Percentiles rank a stretch among this genome's conserved stretches.
Evolutionary conservation across 1,284 basidiomycete genomes (phyloP).

Genomic region (Cryptococcus sp.): DNA sequence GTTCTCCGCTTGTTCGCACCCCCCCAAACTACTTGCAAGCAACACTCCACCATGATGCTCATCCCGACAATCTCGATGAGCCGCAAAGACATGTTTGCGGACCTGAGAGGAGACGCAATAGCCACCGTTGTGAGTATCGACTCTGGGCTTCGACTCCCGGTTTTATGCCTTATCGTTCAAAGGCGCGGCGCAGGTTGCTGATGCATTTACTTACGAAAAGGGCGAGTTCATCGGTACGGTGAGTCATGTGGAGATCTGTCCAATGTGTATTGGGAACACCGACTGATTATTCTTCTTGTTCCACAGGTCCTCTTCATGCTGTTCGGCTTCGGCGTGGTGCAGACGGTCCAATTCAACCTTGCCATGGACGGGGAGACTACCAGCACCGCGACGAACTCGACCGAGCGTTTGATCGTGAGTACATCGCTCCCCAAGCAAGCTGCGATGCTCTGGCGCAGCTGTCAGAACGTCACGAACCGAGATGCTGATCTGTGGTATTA

Average conservation of each 20-base stretch:
- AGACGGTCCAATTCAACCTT: no score
- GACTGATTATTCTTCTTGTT: no score
- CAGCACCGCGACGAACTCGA: no score
- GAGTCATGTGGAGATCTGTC: conserved; percentile 1
- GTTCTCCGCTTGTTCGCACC: no score
- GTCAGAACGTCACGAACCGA: conserved; percentile 29
- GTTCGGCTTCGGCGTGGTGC: conserved; percentile 29
- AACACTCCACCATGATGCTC: no score
- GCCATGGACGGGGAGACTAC: no score
- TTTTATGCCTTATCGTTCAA: not conserved
- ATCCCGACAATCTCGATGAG: no score
- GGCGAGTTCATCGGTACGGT: conserved; percentile 36
- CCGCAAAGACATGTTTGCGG: conserved; percentile 17
- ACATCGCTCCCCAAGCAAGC: not conserved
- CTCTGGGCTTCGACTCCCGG: no score
- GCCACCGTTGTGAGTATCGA: conserved; percentile 25
- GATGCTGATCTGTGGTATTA: conserved; percentile 22
- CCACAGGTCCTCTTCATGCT: conserved; percentile 34
- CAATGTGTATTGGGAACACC: not conserved
- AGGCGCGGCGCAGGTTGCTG: not conserved
- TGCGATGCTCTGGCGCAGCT: not conserved
- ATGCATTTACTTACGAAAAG: conserved; percentile 1
- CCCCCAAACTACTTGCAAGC: no score
- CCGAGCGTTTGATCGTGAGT: conserved; percentile 2
- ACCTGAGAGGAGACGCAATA: conserved; percentile 29